A percentile compares a stretch with the other conserved stretches of the same genome.
These are phyloP conservation scores for Fraxinus sp. DNA, from an alignment of 305 asterid genomes.

Conservation along the genomic window DNA sequence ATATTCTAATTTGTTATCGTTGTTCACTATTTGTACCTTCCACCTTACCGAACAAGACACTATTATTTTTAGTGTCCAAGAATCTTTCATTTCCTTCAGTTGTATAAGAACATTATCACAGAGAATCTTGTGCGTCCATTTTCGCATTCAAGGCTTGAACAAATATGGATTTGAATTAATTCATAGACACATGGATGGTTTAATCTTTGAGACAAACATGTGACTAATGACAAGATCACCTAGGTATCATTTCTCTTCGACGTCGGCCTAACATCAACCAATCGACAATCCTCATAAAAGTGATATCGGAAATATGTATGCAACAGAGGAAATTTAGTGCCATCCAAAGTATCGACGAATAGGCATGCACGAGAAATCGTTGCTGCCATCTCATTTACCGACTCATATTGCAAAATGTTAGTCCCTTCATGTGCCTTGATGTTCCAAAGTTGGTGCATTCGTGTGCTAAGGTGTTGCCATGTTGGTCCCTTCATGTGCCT, in stretches of 20 bases:
- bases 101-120: not conserved
- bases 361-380: not conserved
- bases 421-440: not conserved
- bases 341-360: not conserved
- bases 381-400: not conserved
- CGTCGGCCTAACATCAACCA: not conserved
- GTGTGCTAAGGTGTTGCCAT: not conserved
- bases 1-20: not conserved
- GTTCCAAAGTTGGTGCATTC: not conserved
- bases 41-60: not conserved
- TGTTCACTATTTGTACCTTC: not conserved
- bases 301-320: not conserved
- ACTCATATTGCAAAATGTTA: not conserved
- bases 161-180: not conserved
- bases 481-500: not conserved
- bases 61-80: not conserved
- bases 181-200: not conserved
- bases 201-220: not conserved
- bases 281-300: not conserved
- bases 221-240: not conserved
- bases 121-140: not conserved
- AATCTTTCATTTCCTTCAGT: slow-evolving; percentile 3
- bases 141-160: not conserved
- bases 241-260: not conserved
- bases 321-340: not conserved